Evolutionary conservation across 345 rosid species (phyloP), one percentile per base, ranked within the genome.

Genomic region (Rhodomyrtus tomentosa): DNA sequence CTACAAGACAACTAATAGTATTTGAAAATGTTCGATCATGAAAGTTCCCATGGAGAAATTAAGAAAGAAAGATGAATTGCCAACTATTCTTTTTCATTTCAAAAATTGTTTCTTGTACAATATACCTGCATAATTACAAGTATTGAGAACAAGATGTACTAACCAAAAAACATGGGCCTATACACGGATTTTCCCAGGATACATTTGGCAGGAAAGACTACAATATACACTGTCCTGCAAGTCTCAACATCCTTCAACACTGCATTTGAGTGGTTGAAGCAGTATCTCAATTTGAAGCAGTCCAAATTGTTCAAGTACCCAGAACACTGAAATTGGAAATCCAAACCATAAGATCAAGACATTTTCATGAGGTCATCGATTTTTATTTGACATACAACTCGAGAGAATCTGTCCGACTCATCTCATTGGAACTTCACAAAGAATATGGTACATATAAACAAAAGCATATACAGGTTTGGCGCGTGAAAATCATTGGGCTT

Each of bases 81-180:
- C 40, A 50, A 81, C 55, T 53, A 50, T 81, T 81, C 55, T 29
- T 81, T 38, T 59, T 32, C 74, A 45, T 29, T 40, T 36, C 52
- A 55, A 83, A 58, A 45, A 25, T 25, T 83, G 55, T 50, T 51
- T 59, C 76, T 58, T 62, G 79, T 91, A 89, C 83, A 87, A 55
- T 83, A 85, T 51, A 59, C 72, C 83, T 85, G 88, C 86, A 92
- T 93, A 91, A 90, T 92, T 94, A 95, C 96, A 94, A 82, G 88
- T 90, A 91, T 88, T 85, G 90, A 92, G 93, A 91, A 93, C 90
- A 84, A 88, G 94, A 89, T 91, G 89, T 90, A 95, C 99, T 95
- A 89, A 96, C 99, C 99, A 93, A 95, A 93, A 93, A 95, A 92
- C 90, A 91, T 85, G 93, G 90, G 93, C 92, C 93, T 93, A 93